These are phyloP conservation scores for Cladophialophora chaetospira DNA, from an alignment of 2,329 filamentous ascomycete species.

Conservation along the genomic window DNA sequence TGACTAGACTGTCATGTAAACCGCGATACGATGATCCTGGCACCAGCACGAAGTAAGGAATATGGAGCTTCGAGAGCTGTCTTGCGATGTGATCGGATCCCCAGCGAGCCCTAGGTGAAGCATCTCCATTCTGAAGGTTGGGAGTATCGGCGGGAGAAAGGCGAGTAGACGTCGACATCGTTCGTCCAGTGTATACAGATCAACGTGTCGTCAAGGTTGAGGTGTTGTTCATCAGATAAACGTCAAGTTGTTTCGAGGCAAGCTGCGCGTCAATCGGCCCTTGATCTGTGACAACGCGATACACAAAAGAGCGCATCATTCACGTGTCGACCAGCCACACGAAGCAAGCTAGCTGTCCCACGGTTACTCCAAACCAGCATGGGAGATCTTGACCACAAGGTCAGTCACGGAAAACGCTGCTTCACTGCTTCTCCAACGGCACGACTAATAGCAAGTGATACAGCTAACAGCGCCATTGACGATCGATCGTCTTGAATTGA, in stretches of 20 bases:
- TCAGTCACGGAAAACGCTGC: too few relatives aligned
- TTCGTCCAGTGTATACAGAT: not conserved
- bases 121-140: slow-evolving; percentile 8
- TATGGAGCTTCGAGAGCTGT: slow-evolving; percentile 1
- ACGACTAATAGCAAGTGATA: too few relatives aligned
- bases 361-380: not conserved
- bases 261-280: too few relatives aligned
- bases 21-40: slow-evolving; percentile 7
- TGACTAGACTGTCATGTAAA: slow-evolving; percentile 7
- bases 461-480: not conserved
- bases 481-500: not conserved
- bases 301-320: not conserved
- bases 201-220: not conserved
- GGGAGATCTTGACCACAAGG: too few relatives aligned
- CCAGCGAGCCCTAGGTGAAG: slow-evolving; percentile 6
- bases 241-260: too few relatives aligned
- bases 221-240: slow-evolving; percentile 1
- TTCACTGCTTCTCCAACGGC: slow-evolving; percentile 3
- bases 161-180: slow-evolving; percentile 1
- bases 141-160: slow-evolving; percentile 4
- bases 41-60: slow-evolving; percentile 6
- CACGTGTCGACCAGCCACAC: not conserved
- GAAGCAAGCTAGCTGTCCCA: not conserved
- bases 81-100: slow-evolving; percentile 6
- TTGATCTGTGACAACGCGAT: not conserved